Evolutionary conservation across 352 stramenopile genomes (phyloP).

Genomic region (Phytopythium montanum): DNA sequence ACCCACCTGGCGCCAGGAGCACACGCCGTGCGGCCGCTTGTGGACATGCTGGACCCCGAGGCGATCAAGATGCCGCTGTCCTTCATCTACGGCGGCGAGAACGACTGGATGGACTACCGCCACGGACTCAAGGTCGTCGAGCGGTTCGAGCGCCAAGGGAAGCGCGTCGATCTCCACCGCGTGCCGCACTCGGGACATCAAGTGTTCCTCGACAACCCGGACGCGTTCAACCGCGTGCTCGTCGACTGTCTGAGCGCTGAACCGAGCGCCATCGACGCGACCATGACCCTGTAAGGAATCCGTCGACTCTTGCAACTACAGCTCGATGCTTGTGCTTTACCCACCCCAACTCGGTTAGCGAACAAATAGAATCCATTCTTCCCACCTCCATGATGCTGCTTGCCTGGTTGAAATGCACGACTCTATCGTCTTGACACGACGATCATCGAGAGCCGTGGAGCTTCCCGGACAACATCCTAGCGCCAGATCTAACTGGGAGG

Average conservation of each 20-base stretch:
- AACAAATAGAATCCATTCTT: background rate
- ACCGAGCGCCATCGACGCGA: constrained; percentile 14
- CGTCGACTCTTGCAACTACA: background rate
- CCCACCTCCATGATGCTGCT: too few relatives aligned
- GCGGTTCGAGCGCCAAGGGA: constrained; percentile 29
- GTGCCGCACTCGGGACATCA: constrained; percentile 70
- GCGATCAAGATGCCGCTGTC: constrained; percentile 73
- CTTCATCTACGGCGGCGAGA: constrained; percentile 79
- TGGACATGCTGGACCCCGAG: constrained; percentile 54
- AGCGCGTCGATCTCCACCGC: constrained; percentile 44
- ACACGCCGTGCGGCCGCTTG: constrained; percentile 59
- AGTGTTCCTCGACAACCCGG: constrained; percentile 82
- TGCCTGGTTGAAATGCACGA: too few relatives aligned
- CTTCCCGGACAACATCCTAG: too few relatives aligned
- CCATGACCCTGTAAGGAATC: background rate
- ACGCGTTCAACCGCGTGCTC: constrained; percentile 61
- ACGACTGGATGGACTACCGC: constrained; percentile 86
- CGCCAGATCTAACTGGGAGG: too few relatives aligned
- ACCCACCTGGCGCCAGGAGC: constrained; percentile 74
- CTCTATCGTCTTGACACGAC: too few relatives aligned
- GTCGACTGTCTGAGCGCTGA: constrained; percentile 31
- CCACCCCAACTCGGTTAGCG: background rate
- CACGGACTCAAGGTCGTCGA: constrained; percentile 64
- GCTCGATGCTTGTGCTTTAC: background rate
- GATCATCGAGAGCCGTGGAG: too few relatives aligned